Conservation (phyloP, 164 flowering plant species). For the Buxus sempervirens region DNA sequence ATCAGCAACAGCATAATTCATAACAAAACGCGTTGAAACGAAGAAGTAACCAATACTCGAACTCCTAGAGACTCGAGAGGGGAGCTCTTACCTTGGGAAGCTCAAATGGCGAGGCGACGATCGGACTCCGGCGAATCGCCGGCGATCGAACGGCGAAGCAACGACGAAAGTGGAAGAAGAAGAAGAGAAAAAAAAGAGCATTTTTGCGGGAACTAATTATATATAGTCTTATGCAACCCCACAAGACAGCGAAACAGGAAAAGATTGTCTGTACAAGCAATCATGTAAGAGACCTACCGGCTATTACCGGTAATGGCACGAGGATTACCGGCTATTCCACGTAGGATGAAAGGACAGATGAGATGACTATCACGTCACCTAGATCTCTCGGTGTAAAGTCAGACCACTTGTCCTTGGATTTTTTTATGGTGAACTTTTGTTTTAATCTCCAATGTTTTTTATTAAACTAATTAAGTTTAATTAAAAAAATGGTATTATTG, state of each 20-base stretch:
- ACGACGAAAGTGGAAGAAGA: not conserved
- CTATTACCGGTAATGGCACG: slow-evolving; percentile 9
- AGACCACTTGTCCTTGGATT: too few relatives aligned
- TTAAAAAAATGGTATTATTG: too few relatives aligned
- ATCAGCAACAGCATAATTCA: not conserved
- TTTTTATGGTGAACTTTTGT: too few relatives aligned
- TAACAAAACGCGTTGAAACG: not conserved
- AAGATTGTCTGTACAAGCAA: not conserved
- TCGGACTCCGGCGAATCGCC: not conserved
- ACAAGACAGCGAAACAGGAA: not conserved
- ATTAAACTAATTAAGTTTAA: too few relatives aligned
- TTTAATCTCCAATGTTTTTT: too few relatives aligned
- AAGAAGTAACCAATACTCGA: not conserved
- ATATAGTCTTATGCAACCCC: slow-evolving; percentile 6
- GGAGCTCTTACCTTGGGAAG: slow-evolving; percentile 9
- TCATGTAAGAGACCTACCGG: slow-evolving; percentile 3
- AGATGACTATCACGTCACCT: too few relatives aligned
- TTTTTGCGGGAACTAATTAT: not conserved
- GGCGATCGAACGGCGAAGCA: slow-evolving; percentile 1
- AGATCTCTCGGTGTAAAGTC: too few relatives aligned
- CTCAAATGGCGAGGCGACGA: not conserved
- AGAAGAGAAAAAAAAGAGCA: slow-evolving; percentile 3
- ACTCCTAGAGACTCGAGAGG: not conserved
- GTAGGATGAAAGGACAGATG: slow-evolving; percentile 12
- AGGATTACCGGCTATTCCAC: slow-evolving; percentile 7